Conservation (phyloP, 2,329 filamentous ascomycete genomes). For the Penicillium sp. region DNA sequence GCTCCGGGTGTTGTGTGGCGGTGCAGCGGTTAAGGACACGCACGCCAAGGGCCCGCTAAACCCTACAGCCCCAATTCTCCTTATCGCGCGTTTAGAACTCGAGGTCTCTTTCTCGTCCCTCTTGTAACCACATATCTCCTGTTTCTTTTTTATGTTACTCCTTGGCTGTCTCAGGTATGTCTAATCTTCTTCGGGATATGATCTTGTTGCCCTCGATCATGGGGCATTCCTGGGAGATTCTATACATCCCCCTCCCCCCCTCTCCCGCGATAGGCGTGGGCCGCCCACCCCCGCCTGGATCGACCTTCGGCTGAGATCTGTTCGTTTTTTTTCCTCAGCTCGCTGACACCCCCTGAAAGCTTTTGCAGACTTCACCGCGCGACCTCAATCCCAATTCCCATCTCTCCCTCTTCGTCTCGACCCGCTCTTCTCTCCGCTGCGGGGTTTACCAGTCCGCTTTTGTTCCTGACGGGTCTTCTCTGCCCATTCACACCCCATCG, state of each 20-base stretch:
- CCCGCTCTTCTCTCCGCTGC: slow-evolving; percentile 14
- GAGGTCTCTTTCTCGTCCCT: neutral
- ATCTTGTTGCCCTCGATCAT: neutral
- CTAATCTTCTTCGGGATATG: neutral
- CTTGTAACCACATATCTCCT: neutral
- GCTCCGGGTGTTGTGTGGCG: slow-evolving; percentile 10
- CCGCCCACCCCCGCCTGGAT: slow-evolving; percentile 10
- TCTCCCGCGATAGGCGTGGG: slow-evolving; percentile 2
- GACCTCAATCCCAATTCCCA: neutral
- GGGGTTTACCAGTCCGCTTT: slow-evolving; percentile 17
- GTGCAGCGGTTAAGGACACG: slow-evolving; percentile 10
- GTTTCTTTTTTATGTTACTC: neutral
- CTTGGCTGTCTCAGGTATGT: neutral
- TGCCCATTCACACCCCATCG: slow-evolving; percentile 12
- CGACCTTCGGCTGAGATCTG: slow-evolving; percentile 7
- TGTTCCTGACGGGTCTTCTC: slow-evolving; percentile 17
- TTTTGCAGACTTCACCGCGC: neutral
- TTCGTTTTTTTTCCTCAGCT: slow-evolving; percentile 1
- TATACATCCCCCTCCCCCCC: neutral
- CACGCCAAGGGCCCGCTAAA: slow-evolving; percentile 20
- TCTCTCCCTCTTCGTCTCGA: neutral
- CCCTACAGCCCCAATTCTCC: slow-evolving; percentile 15
- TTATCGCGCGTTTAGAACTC: slow-evolving; percentile 24
- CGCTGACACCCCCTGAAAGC: neutral
- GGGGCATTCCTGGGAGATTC: neutral